Conservation (phyloP, 495 filamentous ascomycete species). For the Hypoxylon cercidicola region DNA sequence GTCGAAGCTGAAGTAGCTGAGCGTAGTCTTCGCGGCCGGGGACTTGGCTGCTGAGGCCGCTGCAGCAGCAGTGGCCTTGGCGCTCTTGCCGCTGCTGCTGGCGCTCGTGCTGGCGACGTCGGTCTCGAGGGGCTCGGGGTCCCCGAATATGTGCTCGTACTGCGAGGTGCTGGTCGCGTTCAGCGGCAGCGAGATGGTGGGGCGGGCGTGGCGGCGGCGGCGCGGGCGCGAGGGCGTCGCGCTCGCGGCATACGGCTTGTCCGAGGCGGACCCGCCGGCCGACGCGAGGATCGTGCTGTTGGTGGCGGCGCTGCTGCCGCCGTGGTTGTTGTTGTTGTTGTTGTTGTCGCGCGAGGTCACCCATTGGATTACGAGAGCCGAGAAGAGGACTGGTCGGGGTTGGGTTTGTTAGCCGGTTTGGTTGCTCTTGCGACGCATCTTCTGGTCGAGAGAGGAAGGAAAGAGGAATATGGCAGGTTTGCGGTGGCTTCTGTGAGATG, state of each 20-base stretch:
- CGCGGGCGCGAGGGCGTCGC: not conserved
- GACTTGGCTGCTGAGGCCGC: too few relatives aligned
- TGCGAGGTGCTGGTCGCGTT: slow-evolving; percentile 35
- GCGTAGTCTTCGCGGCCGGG: too few relatives aligned
- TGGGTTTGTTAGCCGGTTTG: not conserved
- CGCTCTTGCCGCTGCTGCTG: too few relatives aligned
- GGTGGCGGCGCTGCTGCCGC: not conserved
- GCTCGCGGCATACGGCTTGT: too few relatives aligned
- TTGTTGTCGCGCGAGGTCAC: slow-evolving; percentile 60
- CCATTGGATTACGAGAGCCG: slow-evolving; percentile 64
- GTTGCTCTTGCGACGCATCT: not conserved
- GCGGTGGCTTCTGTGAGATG: too few relatives aligned
- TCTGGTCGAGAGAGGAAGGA: not conserved
- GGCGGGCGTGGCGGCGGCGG: slow-evolving; percentile 6
- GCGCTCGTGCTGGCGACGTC: too few relatives aligned
- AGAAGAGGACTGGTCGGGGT: slow-evolving; percentile 63
- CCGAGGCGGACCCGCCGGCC: not conserved
- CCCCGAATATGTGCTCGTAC: slow-evolving; percentile 36
- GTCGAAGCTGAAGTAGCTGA: too few relatives aligned
- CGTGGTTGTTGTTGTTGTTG: slow-evolving; percentile 9
- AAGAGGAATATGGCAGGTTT: not conserved
- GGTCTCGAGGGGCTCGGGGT: too few relatives aligned
- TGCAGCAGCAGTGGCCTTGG: too few relatives aligned
- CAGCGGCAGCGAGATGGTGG: slow-evolving; percentile 29
- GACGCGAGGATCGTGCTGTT: not conserved